Evolutionary conservation across 495 filamentous ascomycete species (phyloP).

Genomic region (Penicillium silybi): DNA sequence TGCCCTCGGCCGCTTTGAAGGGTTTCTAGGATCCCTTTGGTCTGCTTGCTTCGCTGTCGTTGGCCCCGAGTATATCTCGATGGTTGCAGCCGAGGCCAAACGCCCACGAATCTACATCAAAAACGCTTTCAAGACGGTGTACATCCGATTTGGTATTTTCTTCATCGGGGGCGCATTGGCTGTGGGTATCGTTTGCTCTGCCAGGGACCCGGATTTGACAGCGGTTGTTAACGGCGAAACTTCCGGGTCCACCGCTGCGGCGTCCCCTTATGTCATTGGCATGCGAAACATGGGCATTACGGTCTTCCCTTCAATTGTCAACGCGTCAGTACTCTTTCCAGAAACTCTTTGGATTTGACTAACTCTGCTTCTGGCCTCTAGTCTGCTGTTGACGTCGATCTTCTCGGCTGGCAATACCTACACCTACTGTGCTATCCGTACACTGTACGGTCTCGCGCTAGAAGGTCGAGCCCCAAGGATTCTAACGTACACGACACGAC

Average conservation of each 20-base stretch:
- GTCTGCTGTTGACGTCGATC: conserved; percentile 63
- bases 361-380: background rate
- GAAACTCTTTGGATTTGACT: background rate
- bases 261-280: conserved; percentile 75
- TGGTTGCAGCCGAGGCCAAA: conserved; percentile 74
- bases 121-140: conserved; percentile 72
- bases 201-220: conserved; percentile 47
- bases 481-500: conserved; percentile 45
- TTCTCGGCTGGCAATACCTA: conserved; percentile 85
- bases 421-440: conserved; percentile 73
- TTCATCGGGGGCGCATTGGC: conserved; percentile 70
- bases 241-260: conserved; percentile 50
- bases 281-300: conserved; percentile 68
- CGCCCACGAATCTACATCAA: conserved; percentile 55
- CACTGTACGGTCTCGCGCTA: conserved; percentile 68
- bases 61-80: conserved; percentile 76
- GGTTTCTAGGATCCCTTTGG: conserved; percentile 67
- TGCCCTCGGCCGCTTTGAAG: conserved; percentile 63
- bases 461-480: conserved; percentile 62
- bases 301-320: conserved; percentile 27
- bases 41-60: conserved; percentile 33
- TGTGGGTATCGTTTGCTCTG: conserved; percentile 63
- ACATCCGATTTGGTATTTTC: conserved; percentile 68
- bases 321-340: conserved; percentile 16
- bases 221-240: conserved; percentile 33